A percentile compares a stretch with the other conserved stretches of the same genome.
phyloP scores from a whole-genome alignment of 768 basidiomycete species.

The Dendrothele bispora region DNA sequence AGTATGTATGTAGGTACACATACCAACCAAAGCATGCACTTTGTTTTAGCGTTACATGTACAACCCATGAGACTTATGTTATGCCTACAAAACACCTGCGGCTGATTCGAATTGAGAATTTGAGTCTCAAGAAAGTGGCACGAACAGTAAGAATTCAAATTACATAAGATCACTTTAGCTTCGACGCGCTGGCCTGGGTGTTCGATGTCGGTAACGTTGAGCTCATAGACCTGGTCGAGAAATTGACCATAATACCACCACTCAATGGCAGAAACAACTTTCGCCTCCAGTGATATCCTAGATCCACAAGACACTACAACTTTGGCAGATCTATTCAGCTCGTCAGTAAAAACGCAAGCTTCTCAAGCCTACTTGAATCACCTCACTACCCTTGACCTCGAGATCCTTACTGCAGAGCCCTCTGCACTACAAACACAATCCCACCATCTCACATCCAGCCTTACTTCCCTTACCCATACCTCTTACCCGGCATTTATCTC shows the following conservation, averaged over 20 bases:
- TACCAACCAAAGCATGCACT: not conserved
- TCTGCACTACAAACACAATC: slow-evolving; percentile 77
- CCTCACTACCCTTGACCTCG: slow-evolving; percentile 64
- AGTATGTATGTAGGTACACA: not conserved
- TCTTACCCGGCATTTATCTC: slow-evolving; percentile 92
- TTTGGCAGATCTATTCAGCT: too few relatives aligned
- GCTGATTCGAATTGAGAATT: too few relatives aligned
- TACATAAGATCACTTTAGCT: too few relatives aligned
- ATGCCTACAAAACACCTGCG: not conserved
- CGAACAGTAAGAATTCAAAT: too few relatives aligned
- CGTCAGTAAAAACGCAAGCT: slow-evolving; percentile 27
- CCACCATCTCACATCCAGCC: slow-evolving; percentile 83
- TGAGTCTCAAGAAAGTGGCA: too few relatives aligned
- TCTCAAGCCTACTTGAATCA: slow-evolving; percentile 60
- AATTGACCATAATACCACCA: too few relatives aligned
- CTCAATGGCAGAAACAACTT: too few relatives aligned
- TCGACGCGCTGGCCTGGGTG: too few relatives aligned
- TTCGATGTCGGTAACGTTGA: too few relatives aligned
- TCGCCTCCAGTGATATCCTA: too few relatives aligned
- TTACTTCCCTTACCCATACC: slow-evolving; percentile 86
- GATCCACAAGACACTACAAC: too few relatives aligned
- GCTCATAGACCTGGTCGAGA: too few relatives aligned
- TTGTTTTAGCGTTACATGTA: not conserved
- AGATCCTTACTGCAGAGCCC: slow-evolving; percentile 73
- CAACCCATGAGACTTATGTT: not conserved